Base-by-base conservation (phyloP, 768 basidiomycete genomes). In the Xerocomus potaroensis region DNA sequence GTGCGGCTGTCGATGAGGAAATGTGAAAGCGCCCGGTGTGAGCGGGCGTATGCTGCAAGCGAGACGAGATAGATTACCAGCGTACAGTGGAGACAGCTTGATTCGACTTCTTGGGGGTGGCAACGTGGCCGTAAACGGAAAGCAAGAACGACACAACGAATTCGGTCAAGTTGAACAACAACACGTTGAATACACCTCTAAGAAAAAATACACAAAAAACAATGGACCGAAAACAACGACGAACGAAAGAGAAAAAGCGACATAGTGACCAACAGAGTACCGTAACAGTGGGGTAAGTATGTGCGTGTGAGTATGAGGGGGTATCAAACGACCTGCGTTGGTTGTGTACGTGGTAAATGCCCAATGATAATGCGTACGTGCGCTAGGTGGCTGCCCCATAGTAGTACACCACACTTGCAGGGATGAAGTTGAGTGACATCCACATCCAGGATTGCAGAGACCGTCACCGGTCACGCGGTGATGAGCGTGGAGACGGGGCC, bases 281-380 rank as follows among this genome's bases (percentile, higher is more conserved):
- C 46, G 24, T 49, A 51, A 21, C n/a, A 29, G 9, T 45, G 40
- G 30, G 32, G 33, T 50, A 43, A 50, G 44, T 48, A 55, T 44
- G 43, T 52, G 37, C 49, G 36, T 39, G 33, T 38, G 32, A 51
- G 38, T 48, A 48, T 53, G 49, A 26, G 27, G 33, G 52, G 62
- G 62, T 63, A 63, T 63, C 48, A 55, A 54, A 61, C 62, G 62
- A 23, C 62, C 62, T 43, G 62, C 59, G 59, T 48, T 38, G 41
- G 30, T 59, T 46, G n/a, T 54, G 39, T 54, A 52, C 49, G 36
- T 38, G 39, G 19, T 43, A 23, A 41, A 32, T 5, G 6, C 26
- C 26, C 6, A 27, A 27, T 6, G 10, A 33, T 29, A 38, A 37
- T 27, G 19, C 35, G 11, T 18, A 18, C 5, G 32, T 18, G 34